Percentiles rank a stretch among this genome's conserved stretches.
These are phyloP conservation scores for Linnemannia schmuckeri DNA, from an alignment of 192 early-diverging fungal genomes.

Conservation along the genomic window DNA sequence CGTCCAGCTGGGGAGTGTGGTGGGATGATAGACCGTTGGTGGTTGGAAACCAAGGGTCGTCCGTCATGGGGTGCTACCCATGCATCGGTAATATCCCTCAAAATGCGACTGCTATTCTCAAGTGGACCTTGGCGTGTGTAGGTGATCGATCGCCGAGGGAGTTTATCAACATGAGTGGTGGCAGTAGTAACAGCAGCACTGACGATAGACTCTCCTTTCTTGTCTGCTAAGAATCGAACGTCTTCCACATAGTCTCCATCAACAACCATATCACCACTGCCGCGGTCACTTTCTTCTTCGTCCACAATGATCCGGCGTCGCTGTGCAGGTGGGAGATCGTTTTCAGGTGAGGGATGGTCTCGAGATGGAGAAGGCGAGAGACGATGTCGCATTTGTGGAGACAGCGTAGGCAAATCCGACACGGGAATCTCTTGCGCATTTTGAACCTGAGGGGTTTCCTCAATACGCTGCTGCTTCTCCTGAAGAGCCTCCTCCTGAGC, in stretches of 20 bases:
- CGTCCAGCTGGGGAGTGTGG: not conserved
- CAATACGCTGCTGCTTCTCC: not conserved
- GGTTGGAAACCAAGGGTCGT: not conserved
- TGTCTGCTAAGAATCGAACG: not conserved
- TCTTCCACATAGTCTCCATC: not conserved
- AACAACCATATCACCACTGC: not conserved
- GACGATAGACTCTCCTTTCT: not conserved
- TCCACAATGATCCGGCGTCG: constrained; percentile 31
- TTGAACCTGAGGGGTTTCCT: not conserved
- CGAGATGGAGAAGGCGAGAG: not conserved
- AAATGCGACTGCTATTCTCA: not conserved
- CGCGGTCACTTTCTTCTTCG: constrained; percentile 1
- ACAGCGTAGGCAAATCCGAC: not conserved
- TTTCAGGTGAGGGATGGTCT: not conserved
- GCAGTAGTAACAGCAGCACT: not conserved
- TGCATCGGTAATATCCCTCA: not conserved
- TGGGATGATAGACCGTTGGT: not conserved
- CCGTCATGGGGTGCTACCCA: not conserved
- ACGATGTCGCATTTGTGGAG: not conserved
- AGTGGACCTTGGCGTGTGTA: not conserved
- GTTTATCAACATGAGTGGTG: not conserved
- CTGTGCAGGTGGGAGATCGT: not conserved
- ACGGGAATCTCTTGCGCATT: not conserved
- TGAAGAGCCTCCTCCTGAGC: not conserved
- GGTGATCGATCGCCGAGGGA: not conserved